Evolutionary conservation across 2,329 filamentous ascomycete species (phyloP), one percentile per base, ranked within the genome.

Genomic region (Talaromyces pinophilus): DNA sequence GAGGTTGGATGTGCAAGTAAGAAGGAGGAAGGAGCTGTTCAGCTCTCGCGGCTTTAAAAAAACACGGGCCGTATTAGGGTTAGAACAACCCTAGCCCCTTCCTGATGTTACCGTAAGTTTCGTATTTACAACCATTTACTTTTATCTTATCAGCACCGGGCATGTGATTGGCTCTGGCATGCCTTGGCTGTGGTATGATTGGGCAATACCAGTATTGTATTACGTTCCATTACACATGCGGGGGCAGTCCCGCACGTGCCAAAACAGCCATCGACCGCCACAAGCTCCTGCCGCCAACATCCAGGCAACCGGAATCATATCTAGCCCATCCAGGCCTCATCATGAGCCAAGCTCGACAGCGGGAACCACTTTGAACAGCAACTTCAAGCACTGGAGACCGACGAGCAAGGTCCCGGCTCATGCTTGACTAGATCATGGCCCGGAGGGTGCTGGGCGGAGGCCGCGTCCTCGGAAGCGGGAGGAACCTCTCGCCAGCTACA

Each of bases 361-460:
- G 17, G 6, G 8, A 13, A 11, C 1, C 25, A 11, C 3, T 52
- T 28, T 7, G 5, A 8, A 11, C 6, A 22, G 22, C n/a, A 38
- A 22, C n/a, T 54, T 25, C 33, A 15, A 25, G 1, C 19, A 48
- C 30, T 38, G 13, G 25, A 19, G 30, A 55, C n/a, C n/a, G 19
- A 30, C 15, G 15, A 62, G 64, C 52, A n/a, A 40, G 15, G 17
- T 35, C 44, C 50, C 25, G 5, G 73, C 72, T 70, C 78, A 78
- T 78, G 76, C 72, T 72, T 70, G 72, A 71, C 72, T 80, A 67
- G 78, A 80, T 73, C 78, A 96, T 96, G 92, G 90, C 92, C 73
- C 86, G 86, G 79, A 88, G 92, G 83, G 93, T 91, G 84, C 86
- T 97, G 78, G 94, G 94, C 80, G 93, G 94, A 81, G 94, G 94